Conservation (phyloP, 2,329 filamentous ascomycete species). For the Hypocrella siamensis region DNA sequence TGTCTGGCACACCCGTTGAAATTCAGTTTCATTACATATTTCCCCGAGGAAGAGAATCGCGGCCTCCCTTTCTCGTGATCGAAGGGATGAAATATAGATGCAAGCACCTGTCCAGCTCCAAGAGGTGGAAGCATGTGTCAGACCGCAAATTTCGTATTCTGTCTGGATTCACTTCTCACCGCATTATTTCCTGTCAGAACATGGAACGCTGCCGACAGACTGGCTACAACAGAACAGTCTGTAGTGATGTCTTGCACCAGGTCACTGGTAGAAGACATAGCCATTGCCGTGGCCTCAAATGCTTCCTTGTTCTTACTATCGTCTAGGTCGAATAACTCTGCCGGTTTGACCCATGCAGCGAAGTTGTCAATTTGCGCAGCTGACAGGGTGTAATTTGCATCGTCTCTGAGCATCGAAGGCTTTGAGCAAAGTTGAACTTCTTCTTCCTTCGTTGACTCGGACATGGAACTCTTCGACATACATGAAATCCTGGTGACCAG, state of each 20-base stretch:
- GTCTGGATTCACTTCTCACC: conserved; percentile 27
- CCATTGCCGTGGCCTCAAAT: conserved; percentile 35
- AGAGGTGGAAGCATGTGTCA: not conserved
- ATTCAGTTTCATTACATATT: conserved; percentile 82
- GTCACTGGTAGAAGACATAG: conserved; percentile 46
- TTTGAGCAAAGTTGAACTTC: no score
- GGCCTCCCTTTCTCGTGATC: conserved; percentile 43
- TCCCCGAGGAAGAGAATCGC: conserved; percentile 58
- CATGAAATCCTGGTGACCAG: not conserved
- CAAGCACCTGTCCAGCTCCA: conserved; percentile 39
- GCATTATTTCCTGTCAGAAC: conserved; percentile 52
- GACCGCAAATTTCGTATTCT: not conserved
- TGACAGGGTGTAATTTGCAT: conserved; percentile 56
- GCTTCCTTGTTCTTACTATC: conserved; percentile 11
- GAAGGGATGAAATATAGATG: conserved; percentile 61
- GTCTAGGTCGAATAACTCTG: conserved; percentile 36
- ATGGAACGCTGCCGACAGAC: conserved; percentile 68
- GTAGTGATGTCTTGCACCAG: conserved; percentile 91
- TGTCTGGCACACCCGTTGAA: conserved; percentile 89
- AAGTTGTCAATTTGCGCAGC: conserved; percentile 60
- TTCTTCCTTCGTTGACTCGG: no score
- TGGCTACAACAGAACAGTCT: conserved; percentile 94
- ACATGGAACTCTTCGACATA: no score
- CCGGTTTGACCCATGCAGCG: conserved; percentile 65
- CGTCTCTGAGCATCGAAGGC: no score